Evolutionary conservation across 108 stramenopile genomes (phyloP).

Genomic region (Stephanodiscus triporus): DNA sequence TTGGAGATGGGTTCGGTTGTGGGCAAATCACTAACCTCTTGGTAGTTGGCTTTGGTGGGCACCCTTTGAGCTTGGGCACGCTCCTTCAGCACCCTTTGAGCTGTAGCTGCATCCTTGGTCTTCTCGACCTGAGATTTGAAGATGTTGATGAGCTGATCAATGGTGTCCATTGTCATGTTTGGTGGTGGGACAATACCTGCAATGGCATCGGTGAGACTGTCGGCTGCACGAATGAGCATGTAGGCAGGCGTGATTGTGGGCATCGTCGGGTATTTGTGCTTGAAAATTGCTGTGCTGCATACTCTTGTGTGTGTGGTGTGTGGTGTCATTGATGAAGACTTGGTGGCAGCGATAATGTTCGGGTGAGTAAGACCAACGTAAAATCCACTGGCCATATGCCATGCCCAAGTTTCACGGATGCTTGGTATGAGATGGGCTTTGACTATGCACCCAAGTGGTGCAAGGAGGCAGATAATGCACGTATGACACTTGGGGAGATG

Average conservation of each 20-base stretch:
- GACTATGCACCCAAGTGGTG: slow-evolving; percentile 13
- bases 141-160: not conserved
- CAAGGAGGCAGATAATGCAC: too few species aligned
- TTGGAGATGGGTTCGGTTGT: too few species aligned
- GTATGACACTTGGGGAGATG: too few species aligned
- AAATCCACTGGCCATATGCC: not conserved
- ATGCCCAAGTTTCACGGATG: not conserved
- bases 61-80: not conserved
- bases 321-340: not conserved
- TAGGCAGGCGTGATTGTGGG: slow-evolving; percentile 2
- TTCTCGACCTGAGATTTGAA: not conserved
- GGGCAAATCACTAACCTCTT: too few species aligned
- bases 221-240: slow-evolving; percentile 7
- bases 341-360: slow-evolving; percentile 9
- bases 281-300: too few species aligned
- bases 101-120: not conserved
- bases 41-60: too few species aligned
- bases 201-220: not conserved
- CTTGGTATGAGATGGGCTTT: not conserved
- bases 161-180: not conserved
- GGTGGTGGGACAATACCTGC: not conserved
- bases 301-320: too few species aligned
- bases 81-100: not conserved
- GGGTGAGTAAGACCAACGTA: not conserved
- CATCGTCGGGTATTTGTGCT: slow-evolving; percentile 1